Conservation (phyloP, 371 early-diverging fungal genomes). For the Mortierella sp. region DNA sequence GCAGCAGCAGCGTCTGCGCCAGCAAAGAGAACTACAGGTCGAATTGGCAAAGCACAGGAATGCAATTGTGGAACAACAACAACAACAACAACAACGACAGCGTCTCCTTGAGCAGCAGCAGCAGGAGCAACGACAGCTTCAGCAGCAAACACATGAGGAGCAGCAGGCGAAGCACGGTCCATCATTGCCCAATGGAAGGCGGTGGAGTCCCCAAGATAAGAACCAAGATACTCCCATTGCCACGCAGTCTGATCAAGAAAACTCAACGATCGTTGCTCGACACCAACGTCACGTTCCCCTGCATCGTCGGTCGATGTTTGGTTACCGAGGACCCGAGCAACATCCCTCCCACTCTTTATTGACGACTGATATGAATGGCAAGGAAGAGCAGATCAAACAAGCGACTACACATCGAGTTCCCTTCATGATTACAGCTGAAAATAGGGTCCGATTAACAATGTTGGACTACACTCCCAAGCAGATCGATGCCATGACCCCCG, state of each 20-base stretch:
- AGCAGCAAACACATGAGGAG: background rate
- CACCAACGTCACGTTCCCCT: too few species aligned
- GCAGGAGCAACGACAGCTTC: slow-evolving; percentile 6
- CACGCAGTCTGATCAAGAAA: too few species aligned
- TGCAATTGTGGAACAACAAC: slow-evolving; percentile 29
- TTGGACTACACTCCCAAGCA: slow-evolving; percentile 40
- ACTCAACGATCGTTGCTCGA: too few species aligned
- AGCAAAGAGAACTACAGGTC: slow-evolving; percentile 35
- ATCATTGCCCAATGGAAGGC: too few species aligned
- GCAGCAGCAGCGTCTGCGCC: slow-evolving; percentile 31
- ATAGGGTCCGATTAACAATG: slow-evolving; percentile 34
- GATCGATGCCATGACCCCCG: slow-evolving; percentile 65
- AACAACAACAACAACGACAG: too few species aligned
- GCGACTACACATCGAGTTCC: background rate
- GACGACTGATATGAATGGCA: too few species aligned
- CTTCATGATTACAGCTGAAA: slow-evolving; percentile 28
- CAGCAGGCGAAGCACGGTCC: slow-evolving; percentile 2
- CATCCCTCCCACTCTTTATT: too few species aligned
- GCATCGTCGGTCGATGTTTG: slow-evolving; percentile 42
- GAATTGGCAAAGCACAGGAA: slow-evolving; percentile 40
- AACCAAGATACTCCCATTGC: too few species aligned
- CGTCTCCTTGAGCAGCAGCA: too few species aligned
- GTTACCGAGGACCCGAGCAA: slow-evolving; percentile 38
- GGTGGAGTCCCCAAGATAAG: too few species aligned
- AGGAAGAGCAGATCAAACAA: background rate